Evolutionary conservation across 2,329 filamentous ascomycete species (phyloP).

Genomic region (Xylariomycetidae sp.): DNA sequence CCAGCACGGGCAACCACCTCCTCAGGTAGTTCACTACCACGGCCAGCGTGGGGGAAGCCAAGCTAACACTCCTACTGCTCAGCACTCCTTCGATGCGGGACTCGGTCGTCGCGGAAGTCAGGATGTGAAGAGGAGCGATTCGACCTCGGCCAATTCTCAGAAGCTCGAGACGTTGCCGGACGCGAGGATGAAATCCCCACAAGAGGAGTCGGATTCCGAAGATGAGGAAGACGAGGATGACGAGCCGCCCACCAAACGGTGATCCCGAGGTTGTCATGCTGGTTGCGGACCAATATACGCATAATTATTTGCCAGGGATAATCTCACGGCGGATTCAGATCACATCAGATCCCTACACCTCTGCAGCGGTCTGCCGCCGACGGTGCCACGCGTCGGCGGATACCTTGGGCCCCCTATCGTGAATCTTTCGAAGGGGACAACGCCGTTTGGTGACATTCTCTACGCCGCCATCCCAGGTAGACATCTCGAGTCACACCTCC

Average conservation of each 20-base stretch:
- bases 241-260: slow-evolving; percentile 4
- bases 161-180: slow-evolving; percentile 36
- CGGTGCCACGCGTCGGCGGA: too few relatives aligned
- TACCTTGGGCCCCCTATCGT: too few relatives aligned
- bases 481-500: too few relatives aligned
- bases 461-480: too few relatives aligned
- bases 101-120: slow-evolving; percentile 45
- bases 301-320: too few relatives aligned
- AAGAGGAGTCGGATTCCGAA: slow-evolving; percentile 11
- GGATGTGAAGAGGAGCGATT: slow-evolving; percentile 39
- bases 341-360: too few relatives aligned
- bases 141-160: slow-evolving; percentile 27
- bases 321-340: too few relatives aligned
- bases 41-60: slow-evolving; percentile 64
- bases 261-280: too few relatives aligned
- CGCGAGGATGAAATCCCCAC: slow-evolving; percentile 28
- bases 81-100: slow-evolving; percentile 46
- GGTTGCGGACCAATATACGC: too few relatives aligned
- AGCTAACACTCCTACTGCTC: slow-evolving; percentile 57
- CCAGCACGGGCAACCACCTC: slow-evolving; percentile 57
- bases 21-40: slow-evolving; percentile 64
- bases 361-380: too few relatives aligned
- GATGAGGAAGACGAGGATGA: slow-evolving; percentile 14
- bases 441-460: too few relatives aligned
- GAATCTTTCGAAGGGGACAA: too few relatives aligned